Evolutionary conservation across 2,329 filamentous ascomycete species (phyloP).

Genomic region (Botryotinia calthae): DNA sequence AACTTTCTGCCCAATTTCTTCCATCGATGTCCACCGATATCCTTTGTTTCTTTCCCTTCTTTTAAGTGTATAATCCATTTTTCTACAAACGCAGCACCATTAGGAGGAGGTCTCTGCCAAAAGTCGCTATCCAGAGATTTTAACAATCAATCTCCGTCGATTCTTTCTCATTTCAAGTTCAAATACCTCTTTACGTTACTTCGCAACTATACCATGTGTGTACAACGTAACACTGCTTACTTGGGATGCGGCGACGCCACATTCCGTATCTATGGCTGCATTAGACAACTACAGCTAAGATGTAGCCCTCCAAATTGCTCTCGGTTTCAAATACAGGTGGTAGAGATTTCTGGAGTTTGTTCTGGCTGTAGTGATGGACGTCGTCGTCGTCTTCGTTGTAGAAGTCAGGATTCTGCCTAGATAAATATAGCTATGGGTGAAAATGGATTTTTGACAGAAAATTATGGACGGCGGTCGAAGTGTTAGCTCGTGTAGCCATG

Average conservation of each 20-base stretch:
- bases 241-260: not conserved
- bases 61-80: not conserved
- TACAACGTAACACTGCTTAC: not conserved
- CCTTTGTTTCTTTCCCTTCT: accelerated
- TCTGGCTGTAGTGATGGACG: not conserved
- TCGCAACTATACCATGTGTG: not conserved
- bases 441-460: not conserved
- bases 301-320: not conserved
- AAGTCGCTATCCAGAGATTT: not conserved
- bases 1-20: not conserved
- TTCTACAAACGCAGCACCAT: not conserved
- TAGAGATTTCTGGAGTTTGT: not conserved
- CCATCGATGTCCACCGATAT: not conserved
- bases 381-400: not conserved
- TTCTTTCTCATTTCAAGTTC: not conserved
- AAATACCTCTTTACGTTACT: not conserved
- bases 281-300: not conserved
- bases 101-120: not conserved
- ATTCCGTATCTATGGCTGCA: not conserved
- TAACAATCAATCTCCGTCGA: not conserved
- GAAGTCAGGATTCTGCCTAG: not conserved
- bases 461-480: not conserved
- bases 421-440: not conserved
- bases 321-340: not conserved
- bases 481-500: not conserved